Conservation (phyloP, 2,329 filamentous ascomycete species). For the Hypoxylon sp. region DNA sequence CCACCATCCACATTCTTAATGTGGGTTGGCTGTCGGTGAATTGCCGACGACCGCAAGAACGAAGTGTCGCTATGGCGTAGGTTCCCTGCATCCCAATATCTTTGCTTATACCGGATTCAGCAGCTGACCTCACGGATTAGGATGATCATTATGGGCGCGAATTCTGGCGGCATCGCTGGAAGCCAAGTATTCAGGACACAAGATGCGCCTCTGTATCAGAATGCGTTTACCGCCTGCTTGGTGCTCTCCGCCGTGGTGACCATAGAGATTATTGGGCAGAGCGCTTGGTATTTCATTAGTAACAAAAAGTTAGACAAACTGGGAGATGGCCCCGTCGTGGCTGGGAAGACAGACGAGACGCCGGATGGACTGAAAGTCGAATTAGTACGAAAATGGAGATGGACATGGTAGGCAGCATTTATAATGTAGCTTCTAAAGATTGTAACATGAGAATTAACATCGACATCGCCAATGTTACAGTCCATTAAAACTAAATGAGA, state of each 20-base stretch:
- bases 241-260: constrained; percentile 43
- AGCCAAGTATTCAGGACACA: constrained; percentile 51
- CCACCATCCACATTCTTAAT: constrained; percentile 55
- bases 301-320: constrained; percentile 43
- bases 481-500: not conserved
- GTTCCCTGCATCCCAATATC: constrained; percentile 31
- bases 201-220: constrained; percentile 50
- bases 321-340: constrained; percentile 33
- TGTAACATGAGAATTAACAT: not conserved
- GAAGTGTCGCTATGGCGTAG: constrained; percentile 53
- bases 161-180: constrained; percentile 48
- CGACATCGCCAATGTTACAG: not conserved
- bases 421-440: not conserved
- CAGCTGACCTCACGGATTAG: constrained; percentile 42
- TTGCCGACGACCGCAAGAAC: constrained; percentile 50
- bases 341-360: constrained; percentile 35
- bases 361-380: constrained; percentile 43
- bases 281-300: constrained; percentile 47
- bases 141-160: constrained; percentile 53
- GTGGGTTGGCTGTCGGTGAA: constrained; percentile 52
- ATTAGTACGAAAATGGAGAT: constrained; percentile 47
- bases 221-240: constrained; percentile 48
- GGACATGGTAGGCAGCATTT: constrained; percentile 44
- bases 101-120: not conserved
- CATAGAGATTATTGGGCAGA: constrained; percentile 41